A percentile compares a stretch with the other conserved stretches of the same genome.
Evolutionary conservation across 73 alveolate genomes (phyloP).

Genomic region (Strombidium stylifer): DNA sequence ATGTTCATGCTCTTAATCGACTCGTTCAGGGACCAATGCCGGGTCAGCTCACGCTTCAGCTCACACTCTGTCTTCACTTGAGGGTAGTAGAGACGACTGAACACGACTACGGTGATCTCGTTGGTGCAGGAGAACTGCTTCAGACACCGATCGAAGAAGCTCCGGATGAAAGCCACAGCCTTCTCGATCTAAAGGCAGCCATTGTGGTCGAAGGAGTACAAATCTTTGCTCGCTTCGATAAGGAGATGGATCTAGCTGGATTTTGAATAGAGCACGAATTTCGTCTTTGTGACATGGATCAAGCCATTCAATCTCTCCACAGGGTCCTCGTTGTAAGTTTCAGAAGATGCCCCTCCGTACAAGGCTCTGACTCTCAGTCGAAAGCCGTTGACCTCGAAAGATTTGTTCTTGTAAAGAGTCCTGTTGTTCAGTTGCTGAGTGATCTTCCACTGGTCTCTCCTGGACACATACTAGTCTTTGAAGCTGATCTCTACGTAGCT

Average conservation of each 20-base stretch:
- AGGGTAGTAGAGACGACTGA: slow-evolving; percentile 46
- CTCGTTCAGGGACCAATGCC: neutral
- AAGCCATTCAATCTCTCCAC: slow-evolving; percentile 22
- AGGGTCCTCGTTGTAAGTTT: slow-evolving; percentile 22
- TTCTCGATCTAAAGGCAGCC: slow-evolving; percentile 38
- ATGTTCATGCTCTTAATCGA: neutral
- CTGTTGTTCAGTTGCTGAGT: neutral
- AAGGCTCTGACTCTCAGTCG: slow-evolving; percentile 30
- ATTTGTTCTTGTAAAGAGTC: slow-evolving; percentile 10
- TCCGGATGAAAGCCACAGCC: slow-evolving; percentile 23
- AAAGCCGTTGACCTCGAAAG: slow-evolving; percentile 15
- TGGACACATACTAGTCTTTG: slow-evolving; percentile 25
- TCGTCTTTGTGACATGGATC: slow-evolving; percentile 13
- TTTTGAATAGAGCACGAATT: slow-evolving; percentile 13
- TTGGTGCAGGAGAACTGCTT: slow-evolving; percentile 23
- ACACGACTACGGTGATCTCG: slow-evolving; percentile 48
- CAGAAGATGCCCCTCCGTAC: too few species aligned
- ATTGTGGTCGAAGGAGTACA: slow-evolving; percentile 54
- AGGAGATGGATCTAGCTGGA: slow-evolving; percentile 26
- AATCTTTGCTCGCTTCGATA: slow-evolving; percentile 47
- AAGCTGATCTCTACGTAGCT: slow-evolving; percentile 26
- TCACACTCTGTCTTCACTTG: slow-evolving; percentile 9
- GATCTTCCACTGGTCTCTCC: slow-evolving; percentile 43
- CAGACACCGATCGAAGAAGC: slow-evolving; percentile 34
- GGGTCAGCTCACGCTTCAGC: neutral